phyloP scores from a whole-genome alignment of 371 early-diverging fungal genomes.

The Haplosporangium sp. region DNA sequence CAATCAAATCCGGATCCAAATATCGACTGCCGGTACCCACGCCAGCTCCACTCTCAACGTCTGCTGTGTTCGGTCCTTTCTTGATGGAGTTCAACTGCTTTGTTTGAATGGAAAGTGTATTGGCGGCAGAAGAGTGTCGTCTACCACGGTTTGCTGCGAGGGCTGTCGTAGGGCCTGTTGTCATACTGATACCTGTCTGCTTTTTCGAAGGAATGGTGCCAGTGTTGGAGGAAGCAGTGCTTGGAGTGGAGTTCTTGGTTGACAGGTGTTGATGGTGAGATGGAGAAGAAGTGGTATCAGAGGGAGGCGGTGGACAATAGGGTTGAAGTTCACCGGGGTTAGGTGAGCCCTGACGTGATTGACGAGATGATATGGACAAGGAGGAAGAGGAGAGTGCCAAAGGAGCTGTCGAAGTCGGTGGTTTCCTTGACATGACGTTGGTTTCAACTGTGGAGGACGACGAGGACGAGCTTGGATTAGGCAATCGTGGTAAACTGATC shows the following conservation, averaged over 20 bases:
- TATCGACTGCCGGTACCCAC: neutral
- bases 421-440: too few relatives aligned
- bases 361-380: neutral
- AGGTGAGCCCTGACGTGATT: neutral
- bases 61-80: slow-evolving; percentile 31
- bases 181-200: neutral
- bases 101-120: slow-evolving; percentile 26
- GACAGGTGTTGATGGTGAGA: neutral
- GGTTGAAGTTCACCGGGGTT: slow-evolving; percentile 22
- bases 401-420: neutral
- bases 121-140: slow-evolving; percentile 30
- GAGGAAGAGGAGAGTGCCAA: neutral
- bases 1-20: slow-evolving; percentile 15
- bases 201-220: neutral
- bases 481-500: neutral
- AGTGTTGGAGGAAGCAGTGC: neutral
- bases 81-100: slow-evolving; percentile 15
- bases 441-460: neutral
- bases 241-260: neutral
- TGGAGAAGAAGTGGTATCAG: neutral
- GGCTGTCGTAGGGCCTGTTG: neutral
- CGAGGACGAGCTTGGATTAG: neutral
- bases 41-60: slow-evolving; percentile 1
- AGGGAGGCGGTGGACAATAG: slow-evolving; percentile 43
- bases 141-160: slow-evolving; percentile 17